phyloP scores from a whole-genome alignment of 352 stramenopile genomes.

The Peronospora tabacina region DNA sequence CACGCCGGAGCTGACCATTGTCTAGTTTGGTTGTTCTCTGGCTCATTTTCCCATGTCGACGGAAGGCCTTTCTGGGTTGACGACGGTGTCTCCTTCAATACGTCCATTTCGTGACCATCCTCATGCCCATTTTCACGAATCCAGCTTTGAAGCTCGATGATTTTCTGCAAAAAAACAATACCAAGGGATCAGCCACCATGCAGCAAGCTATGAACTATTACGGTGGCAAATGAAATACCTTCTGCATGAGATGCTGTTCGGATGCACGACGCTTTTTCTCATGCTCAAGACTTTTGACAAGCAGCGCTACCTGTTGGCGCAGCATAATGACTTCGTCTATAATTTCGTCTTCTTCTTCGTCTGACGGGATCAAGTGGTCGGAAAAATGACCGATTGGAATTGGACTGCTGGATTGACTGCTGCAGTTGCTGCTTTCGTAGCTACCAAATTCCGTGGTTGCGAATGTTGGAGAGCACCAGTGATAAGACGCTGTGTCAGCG shows the following conservation, averaged over 20 bases:
- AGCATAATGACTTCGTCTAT: slow-evolving; percentile 38
- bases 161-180: slow-evolving; percentile 36
- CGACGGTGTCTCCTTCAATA: slow-evolving; percentile 4
- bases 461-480: slow-evolving; percentile 19
- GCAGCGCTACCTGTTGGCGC: slow-evolving; percentile 47
- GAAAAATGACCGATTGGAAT: slow-evolving; percentile 16
- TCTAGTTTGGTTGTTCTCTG: slow-evolving; percentile 21
- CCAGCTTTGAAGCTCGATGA: slow-evolving; percentile 58
- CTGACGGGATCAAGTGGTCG: slow-evolving; percentile 23
- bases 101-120: slow-evolving; percentile 22
- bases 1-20: slow-evolving; percentile 19
- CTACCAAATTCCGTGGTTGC: slow-evolving; percentile 19
- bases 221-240: slow-evolving; percentile 19
- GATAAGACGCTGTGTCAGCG: slow-evolving; percentile 19
- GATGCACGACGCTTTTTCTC: slow-evolving; percentile 58
- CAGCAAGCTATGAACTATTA: not conserved
- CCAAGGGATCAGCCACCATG: not conserved
- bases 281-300: slow-evolving; percentile 49
- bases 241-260: slow-evolving; percentile 65
- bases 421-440: slow-evolving; percentile 24
- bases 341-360: slow-evolving; percentile 25
- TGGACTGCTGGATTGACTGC: slow-evolving; percentile 26
- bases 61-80: slow-evolving; percentile 1
- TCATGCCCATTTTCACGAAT: slow-evolving; percentile 48
- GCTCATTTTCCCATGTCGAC: slow-evolving; percentile 15